Base-by-base conservation (phyloP, 2,329 filamentous ascomycete species). In the Apiospora phragmitis region DNA sequence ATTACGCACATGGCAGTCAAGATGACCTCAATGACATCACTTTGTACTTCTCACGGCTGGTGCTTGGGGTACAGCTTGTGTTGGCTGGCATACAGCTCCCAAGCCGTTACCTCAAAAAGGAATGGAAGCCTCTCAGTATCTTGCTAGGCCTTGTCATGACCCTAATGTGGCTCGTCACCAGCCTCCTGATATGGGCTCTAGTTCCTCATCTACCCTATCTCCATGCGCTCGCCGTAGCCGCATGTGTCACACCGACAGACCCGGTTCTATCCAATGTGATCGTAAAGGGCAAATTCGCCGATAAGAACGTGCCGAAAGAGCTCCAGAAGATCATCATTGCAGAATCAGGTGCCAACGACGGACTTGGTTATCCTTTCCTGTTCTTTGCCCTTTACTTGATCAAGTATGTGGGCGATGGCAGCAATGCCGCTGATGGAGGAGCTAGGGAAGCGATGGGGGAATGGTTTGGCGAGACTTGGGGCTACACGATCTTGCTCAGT, bases 191-290 rank as follows among this genome's bases (percentile, higher is more conserved):
- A 62, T 97, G 91, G 90, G 92, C 81, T 0, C 81, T 97, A 72
- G 89, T 95, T 1, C 93, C 93, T 0, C 83, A 90, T 67, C 84
- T 95, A 21, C 85, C 85, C 41, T 93, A 96, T 73, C 85, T 97
- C 1, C 92, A 96, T 74, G 93, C 95, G 0, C 85, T 97, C 14
- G 92, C 91, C 21, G 85, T 97, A 14, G 94, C 91, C 1, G 93
- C 94, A 0, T 97, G 94, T 77, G 90, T 98, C n/a, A 96, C 95
- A 2, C 95, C 94, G 0, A 97, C 95, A 0, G 95, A 98, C 76
- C 95, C 95, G 0, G 90, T 97, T 1, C 81, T 97, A 47, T 95
- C 93, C 21, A 95, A 96, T 73, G 93, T 93, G 3, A 97, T 97
- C 70, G 94, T 97, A 65, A 97, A 97, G 83, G 94, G 94, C 42